phyloP scores from a whole-genome alignment of 768 basidiomycete species.

The Naganishia friedmannii region DNA sequence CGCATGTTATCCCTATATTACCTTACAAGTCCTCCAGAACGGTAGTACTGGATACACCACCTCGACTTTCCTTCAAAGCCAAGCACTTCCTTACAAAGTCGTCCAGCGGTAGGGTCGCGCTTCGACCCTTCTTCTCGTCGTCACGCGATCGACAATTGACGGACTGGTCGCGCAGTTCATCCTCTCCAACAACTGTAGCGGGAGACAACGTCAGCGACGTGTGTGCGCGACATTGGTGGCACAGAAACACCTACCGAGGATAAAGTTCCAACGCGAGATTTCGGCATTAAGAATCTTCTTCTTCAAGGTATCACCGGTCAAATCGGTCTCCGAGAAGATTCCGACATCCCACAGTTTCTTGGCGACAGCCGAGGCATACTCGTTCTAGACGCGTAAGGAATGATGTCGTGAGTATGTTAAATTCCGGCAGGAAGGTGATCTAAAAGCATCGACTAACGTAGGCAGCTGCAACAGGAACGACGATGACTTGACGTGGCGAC shows the following conservation, averaged over 20 bases:
- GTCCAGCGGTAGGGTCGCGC: constrained; percentile 67
- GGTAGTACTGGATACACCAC: constrained; percentile 56
- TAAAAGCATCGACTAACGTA: constrained; percentile 63
- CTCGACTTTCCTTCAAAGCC: constrained; percentile 63
- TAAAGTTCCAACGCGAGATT: constrained; percentile 96
- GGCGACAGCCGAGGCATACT: constrained; percentile 80
- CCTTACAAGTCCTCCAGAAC: constrained; percentile 16
- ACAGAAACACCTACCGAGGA: constrained; percentile 68
- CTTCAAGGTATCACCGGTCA: constrained; percentile 82
- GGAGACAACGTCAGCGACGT: neutral
- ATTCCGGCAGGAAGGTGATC: too few species aligned
- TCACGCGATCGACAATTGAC: constrained; percentile 97
- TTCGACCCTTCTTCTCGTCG: constrained; percentile 71
- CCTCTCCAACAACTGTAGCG: constrained; percentile 83
- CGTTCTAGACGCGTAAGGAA: constrained; percentile 63
- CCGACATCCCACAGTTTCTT: constrained; percentile 66
- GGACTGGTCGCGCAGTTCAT: constrained; percentile 77
- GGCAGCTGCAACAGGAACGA: constrained; percentile 86
- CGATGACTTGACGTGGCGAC: constrained; percentile 89
- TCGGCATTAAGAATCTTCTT: constrained; percentile 99
- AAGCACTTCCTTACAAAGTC: constrained; percentile 68
- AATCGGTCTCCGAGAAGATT: constrained; percentile 86
- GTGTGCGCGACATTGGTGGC: neutral
- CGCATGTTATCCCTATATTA: neutral
- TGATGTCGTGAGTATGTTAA: too few species aligned